Evolutionary conservation across 169 alveolate genomes (phyloP).

Genomic region (Eimeria sp.): DNA sequence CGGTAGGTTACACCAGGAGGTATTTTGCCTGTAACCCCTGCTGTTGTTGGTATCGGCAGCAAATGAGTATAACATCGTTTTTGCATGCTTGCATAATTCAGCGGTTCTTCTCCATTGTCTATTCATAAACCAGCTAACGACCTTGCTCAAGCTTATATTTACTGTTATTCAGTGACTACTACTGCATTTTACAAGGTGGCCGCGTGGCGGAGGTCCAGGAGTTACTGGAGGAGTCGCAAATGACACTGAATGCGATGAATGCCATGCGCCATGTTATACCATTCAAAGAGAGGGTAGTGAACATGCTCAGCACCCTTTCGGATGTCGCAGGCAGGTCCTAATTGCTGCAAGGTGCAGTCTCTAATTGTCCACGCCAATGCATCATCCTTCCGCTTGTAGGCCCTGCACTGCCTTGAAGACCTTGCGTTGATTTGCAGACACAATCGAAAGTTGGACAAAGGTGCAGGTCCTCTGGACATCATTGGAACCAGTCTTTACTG

Average conservation of each 20-base stretch:
- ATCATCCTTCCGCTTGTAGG: neutral
- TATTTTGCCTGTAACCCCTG: neutral
- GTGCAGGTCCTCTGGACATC: constrained; percentile 98
- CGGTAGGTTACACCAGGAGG: constrained; percentile 86
- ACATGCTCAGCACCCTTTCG: constrained; percentile 93
- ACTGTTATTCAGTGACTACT: constrained; percentile 87
- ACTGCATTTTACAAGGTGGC: constrained; percentile 94
- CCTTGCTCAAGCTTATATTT: neutral
- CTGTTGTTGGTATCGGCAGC: neutral
- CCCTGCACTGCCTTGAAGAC: neutral
- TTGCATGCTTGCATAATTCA: neutral
- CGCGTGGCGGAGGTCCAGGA: constrained; percentile 96
- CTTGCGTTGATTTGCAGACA: constrained; percentile 87
- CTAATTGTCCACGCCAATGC: neutral
- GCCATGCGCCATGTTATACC: constrained; percentile 97
- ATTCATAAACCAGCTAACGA: neutral
- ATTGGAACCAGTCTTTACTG: constrained; percentile 98
- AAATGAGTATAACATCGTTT: neutral
- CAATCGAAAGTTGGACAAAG: constrained; percentile 98
- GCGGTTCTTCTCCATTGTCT: neutral
- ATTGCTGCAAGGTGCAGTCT: neutral
- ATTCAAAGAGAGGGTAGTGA: constrained; percentile 94
- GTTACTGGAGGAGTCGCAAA: constrained; percentile 96
- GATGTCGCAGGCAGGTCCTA: constrained; percentile 90
- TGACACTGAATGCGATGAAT: constrained; percentile 94